phyloP scores from a whole-genome alignment of 179 eudicot species.

The Drosera spatulata region DNA sequence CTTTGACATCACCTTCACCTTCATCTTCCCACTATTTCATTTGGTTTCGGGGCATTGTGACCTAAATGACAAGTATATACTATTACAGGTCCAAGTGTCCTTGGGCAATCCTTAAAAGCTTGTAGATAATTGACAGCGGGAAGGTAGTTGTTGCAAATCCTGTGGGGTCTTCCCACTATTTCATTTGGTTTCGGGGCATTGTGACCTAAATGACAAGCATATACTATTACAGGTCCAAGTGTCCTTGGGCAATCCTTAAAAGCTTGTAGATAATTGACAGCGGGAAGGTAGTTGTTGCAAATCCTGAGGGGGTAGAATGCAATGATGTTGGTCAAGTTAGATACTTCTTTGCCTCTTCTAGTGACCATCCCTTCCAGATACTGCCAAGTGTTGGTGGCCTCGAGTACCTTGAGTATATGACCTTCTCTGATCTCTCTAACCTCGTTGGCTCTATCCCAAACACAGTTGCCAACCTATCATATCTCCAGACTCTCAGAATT shows the following conservation, averaged over 20 bases:
- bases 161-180: neutral
- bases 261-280: slow-evolving; percentile 16
- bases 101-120: slow-evolving; percentile 28
- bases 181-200: neutral
- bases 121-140: slow-evolving; percentile 14
- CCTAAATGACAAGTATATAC: slow-evolving; percentile 33
- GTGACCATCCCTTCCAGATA: slow-evolving; percentile 30
- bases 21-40: too few relatives aligned
- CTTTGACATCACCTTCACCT: too few relatives aligned
- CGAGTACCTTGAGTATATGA: slow-evolving; percentile 21
- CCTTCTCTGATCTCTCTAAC: slow-evolving; percentile 16
- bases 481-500: slow-evolving; percentile 14
- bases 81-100: slow-evolving; percentile 33
- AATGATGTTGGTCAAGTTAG: slow-evolving; percentile 31
- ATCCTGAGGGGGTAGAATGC: slow-evolving; percentile 30
- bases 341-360: slow-evolving; percentile 11
- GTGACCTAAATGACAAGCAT: slow-evolving; percentile 43
- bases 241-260: slow-evolving; percentile 26
- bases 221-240: slow-evolving; percentile 36
- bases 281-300: slow-evolving; percentile 10
- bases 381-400: slow-evolving; percentile 37
- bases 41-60: slow-evolving; percentile 15
- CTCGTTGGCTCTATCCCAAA: slow-evolving; percentile 32
- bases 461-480: slow-evolving; percentile 15
- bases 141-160: slow-evolving; percentile 17